Evolutionary conservation across 1,284 basidiomycete genomes (phyloP).

Genomic region (Polyporus tsugae): DNA sequence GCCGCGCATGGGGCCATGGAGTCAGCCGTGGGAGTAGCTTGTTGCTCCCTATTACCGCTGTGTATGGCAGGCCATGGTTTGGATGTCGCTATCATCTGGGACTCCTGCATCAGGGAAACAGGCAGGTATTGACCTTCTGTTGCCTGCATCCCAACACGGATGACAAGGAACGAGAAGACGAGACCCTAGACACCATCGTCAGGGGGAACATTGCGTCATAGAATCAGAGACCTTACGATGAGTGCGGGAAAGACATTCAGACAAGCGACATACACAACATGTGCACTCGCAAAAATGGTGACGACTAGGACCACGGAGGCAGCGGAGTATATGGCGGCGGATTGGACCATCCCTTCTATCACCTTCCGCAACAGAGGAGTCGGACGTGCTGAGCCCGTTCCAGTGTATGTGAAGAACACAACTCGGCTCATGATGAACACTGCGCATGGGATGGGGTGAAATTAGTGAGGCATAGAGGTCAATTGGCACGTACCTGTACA

Average conservation of each 20-base stretch:
- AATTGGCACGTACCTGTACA: background rate
- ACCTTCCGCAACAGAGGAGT: background rate
- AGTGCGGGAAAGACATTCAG: conserved; percentile 5
- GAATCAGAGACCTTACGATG: background rate
- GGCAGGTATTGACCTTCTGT: background rate
- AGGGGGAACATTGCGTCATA: background rate
- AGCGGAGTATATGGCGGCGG: conserved; percentile 2
- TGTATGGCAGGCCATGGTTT: background rate
- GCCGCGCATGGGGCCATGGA: background rate
- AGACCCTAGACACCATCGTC: background rate
- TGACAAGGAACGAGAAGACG: conserved; percentile 6
- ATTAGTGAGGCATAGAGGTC: background rate
- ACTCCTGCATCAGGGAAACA: background rate
- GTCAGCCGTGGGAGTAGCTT: background rate
- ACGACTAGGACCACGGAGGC: conserved; percentile 4
- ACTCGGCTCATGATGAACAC: conserved; percentile 3
- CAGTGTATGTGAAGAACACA: background rate
- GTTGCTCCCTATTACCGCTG: background rate
- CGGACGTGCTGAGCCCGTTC: background rate
- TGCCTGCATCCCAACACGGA: conserved; percentile 2
- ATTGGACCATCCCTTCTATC: conserved; percentile 8
- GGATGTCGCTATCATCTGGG: background rate
- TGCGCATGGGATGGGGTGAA: background rate
- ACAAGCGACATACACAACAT: conserved; percentile 1
- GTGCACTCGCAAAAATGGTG: background rate